Base-by-base conservation (phyloP, 805 yeast species). In the Cephaloascus fragrans region DNA sequence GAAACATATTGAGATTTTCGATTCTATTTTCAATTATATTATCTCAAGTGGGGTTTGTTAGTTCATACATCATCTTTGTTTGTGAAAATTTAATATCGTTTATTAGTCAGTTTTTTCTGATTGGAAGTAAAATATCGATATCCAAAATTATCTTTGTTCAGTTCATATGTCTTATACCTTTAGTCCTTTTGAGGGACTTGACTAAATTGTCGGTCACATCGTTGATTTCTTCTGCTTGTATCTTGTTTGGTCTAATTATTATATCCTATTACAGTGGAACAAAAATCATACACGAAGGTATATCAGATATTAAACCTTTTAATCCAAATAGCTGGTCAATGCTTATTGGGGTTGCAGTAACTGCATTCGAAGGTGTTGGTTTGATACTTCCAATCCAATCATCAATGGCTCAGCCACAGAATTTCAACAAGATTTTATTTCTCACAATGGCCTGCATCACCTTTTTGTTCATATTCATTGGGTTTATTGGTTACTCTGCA, bases 341-440 rank as follows among this genome's bases (percentile, higher is more conserved):
- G 71, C 55, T 67, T 36, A 60, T 67, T 32, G 72, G 72, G 1
- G 69, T 67, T 15, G 71, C 72, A 1, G 71, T 66, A n/a, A 66
- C 71, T 3, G 53, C 71, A 0, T 67, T 67, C 42, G 72, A 67
- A 44, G 72, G 72, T 3, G 62, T 66, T 32, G 71, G 71, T 1
- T 55, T 67, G 18, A 62, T 67, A 19, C 51, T 67, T 36, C 72
- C 72, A 5, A 67, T 67, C 36, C 69, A 67, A 45, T 51, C 64
- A 14, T 54, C 70, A 14, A 67, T 67, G 72, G 58, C 59, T 4
- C 48, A 57, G 34, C 71, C 72, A 3, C 61, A 63, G 37, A 53
- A 60, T 42, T 67, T 67, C 41, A 66, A 71, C 2, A 48, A 52
- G 45, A 71, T 67, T 5, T 55, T 67, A 40, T 51, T 53, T 28